Percentiles rank a stretch among this genome's conserved stretches.
Conservation (phyloP, 768 basidiomycete species). For the Pisolithus microcarpus region DNA sequence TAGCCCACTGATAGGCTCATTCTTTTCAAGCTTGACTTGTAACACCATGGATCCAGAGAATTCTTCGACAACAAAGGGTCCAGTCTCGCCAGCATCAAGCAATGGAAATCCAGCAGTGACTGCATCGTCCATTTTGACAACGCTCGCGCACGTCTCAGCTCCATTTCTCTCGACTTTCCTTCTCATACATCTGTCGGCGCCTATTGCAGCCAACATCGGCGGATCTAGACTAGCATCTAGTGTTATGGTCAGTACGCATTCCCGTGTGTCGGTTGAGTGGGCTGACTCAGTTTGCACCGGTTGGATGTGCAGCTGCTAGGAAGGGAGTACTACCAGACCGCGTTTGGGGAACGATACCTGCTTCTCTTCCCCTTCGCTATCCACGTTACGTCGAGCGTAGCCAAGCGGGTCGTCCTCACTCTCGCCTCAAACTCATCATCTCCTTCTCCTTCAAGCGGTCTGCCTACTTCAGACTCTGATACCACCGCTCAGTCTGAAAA, state of each 20-base stretch:
- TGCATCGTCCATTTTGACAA: too few relatives aligned
- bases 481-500: not conserved
- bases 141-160: too few relatives aligned
- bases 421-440: not conserved
- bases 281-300: not conserved
- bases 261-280: not conserved
- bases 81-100: too few relatives aligned
- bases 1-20: too few relatives aligned
- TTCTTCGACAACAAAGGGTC: too few relatives aligned
- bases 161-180: too few relatives aligned
- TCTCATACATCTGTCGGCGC: too few relatives aligned
- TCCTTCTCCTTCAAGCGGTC: not conserved
- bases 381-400: not conserved
- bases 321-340: too few relatives aligned
- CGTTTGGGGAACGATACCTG: slow-evolving; percentile 48
- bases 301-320: too few relatives aligned
- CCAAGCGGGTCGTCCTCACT: not conserved
- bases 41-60: too few relatives aligned
- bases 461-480: not conserved
- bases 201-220: slow-evolving; percentile 53
- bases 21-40: too few relatives aligned
- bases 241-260: not conserved
- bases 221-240: slow-evolving; percentile 63
- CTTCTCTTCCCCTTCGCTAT: slow-evolving; percentile 55
- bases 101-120: too few relatives aligned